Conservation (phyloP, 164 flowering plant species). For the Hamamelis virginiana region DNA sequence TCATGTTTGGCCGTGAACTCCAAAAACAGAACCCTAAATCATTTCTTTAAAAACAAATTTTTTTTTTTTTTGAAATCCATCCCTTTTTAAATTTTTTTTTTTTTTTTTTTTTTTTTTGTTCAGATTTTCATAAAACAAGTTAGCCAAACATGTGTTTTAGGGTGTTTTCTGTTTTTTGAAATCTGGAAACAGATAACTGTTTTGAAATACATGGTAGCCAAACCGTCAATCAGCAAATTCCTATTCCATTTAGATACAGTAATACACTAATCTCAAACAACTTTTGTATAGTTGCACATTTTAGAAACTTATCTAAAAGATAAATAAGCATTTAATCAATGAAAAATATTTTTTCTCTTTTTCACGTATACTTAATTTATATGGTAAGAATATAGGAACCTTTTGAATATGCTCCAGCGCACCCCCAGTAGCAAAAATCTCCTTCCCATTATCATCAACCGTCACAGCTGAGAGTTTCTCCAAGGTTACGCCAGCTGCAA, state of each 20-base stretch:
- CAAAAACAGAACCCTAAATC: no score
- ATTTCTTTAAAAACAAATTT: no score
- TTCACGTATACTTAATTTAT: neutral
- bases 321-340: neutral
- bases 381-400: slow-evolving; percentile 37
- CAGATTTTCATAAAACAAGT: no score
- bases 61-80: no score
- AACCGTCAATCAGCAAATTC: neutral
- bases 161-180: no score
- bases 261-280: neutral
- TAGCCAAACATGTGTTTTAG: no score
- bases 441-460: slow-evolving; percentile 83
- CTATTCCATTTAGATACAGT: neutral
- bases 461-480: slow-evolving; percentile 89
- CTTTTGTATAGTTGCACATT: neutral
- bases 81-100: no score
- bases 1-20: no score
- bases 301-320: neutral
- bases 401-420: slow-evolving; percentile 82
- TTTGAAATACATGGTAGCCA: no score
- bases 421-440: slow-evolving; percentile 86
- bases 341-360: neutral
- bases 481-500: slow-evolving; percentile 89
- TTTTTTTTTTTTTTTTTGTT: no score
- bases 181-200: no score